A percentile compares a stretch with the other conserved stretches of the same genome.
Conservation (phyloP, 2,329 filamentous ascomycete genomes). For the Zelopaecilomyces penicillatus region DNA sequence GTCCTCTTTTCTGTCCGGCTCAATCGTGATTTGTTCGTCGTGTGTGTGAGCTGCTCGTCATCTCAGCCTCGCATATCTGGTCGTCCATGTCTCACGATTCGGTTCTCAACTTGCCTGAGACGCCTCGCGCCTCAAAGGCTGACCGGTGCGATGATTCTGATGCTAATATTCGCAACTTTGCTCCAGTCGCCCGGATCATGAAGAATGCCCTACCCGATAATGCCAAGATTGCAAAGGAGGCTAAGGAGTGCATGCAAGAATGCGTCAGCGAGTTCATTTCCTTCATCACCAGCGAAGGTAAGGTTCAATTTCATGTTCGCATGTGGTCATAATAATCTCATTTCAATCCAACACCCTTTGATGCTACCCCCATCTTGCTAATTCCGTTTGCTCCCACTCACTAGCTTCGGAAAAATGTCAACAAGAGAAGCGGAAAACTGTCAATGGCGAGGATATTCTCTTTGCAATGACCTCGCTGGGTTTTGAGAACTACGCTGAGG, state of each 20-base stretch:
- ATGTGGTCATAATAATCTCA: too few species aligned
- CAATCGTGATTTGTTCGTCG: constrained; percentile 39
- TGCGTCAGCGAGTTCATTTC: constrained; percentile 99
- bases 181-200: constrained; percentile 97
- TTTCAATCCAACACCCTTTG: not conserved
- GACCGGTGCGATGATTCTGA: constrained; percentile 53
- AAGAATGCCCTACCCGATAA: constrained; percentile 96
- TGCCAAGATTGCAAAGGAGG: constrained; percentile 97
- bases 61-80: constrained; percentile 27
- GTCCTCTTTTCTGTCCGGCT: constrained; percentile 34
- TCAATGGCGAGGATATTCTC: constrained; percentile 96
- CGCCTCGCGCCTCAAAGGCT: constrained; percentile 37
- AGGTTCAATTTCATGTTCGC: constrained; percentile 23
- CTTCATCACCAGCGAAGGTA: constrained; percentile 98
- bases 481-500: constrained; percentile 98
- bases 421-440: constrained; percentile 98
- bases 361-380: constrained; percentile 10
- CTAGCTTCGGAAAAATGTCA: constrained; percentile 97
- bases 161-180: constrained; percentile 92
- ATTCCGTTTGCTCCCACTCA: constrained; percentile 12
- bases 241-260: constrained; percentile 99
- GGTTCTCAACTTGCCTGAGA: constrained; percentile 42
- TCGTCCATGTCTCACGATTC: constrained; percentile 54
- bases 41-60: constrained; percentile 18
- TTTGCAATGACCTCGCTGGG: constrained; percentile 99